Percentiles rank a stretch among this genome's conserved stretches.
Evolutionary conservation across 2,329 filamentous ascomycete species (phyloP).

Genomic region (Scedosporium boydii): DNA sequence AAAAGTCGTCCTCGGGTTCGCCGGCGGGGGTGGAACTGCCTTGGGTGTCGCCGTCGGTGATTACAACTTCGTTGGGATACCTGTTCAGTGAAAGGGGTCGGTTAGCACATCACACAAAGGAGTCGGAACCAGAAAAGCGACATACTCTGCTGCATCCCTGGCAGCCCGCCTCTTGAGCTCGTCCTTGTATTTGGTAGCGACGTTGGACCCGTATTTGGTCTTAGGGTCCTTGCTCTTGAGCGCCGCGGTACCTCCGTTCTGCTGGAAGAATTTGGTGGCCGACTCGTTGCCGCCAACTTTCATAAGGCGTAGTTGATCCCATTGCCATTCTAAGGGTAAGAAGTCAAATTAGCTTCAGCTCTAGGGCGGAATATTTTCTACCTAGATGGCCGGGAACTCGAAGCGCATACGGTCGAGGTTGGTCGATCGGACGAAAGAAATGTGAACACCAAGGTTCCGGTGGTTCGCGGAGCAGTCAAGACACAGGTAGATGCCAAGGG

Average conservation of each 20-base stretch:
- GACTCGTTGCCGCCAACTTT: slow-evolving; percentile 98
- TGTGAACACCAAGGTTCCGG: slow-evolving; percentile 94
- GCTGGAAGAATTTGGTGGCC: slow-evolving; percentile 96
- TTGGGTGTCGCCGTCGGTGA: slow-evolving; percentile 65
- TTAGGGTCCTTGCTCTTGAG: slow-evolving; percentile 94
- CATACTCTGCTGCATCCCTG: slow-evolving; percentile 76
- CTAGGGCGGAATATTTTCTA: not conserved
- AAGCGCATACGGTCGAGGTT: slow-evolving; percentile 82
- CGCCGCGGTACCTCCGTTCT: slow-evolving; percentile 87
- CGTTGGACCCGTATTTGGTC: slow-evolving; percentile 89
- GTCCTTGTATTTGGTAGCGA: slow-evolving; percentile 97
- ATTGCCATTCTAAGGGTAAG: slow-evolving; percentile 72
- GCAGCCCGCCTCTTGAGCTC: slow-evolving; percentile 81
- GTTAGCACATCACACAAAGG: not conserved
- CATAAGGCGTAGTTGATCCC: slow-evolving; percentile 95
- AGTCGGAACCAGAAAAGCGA: slow-evolving; percentile 7
- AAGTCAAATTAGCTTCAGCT: slow-evolving; percentile 9
- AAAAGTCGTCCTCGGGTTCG: slow-evolving; percentile 91
- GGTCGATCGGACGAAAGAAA: slow-evolving; percentile 96
- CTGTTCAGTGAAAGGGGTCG: slow-evolving; percentile 31
- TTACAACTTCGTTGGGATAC: slow-evolving; percentile 74
- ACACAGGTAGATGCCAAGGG: slow-evolving; percentile 95
- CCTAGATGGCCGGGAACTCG: not conserved
- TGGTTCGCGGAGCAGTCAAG: slow-evolving; percentile 97
- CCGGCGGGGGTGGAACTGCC: slow-evolving; percentile 67